A percentile compares a stretch with the other conserved stretches of the same genome.
phyloP scores from a whole-genome alignment of 2,329 filamentous ascomycete species.

The Rutstroemia sp. region DNA sequence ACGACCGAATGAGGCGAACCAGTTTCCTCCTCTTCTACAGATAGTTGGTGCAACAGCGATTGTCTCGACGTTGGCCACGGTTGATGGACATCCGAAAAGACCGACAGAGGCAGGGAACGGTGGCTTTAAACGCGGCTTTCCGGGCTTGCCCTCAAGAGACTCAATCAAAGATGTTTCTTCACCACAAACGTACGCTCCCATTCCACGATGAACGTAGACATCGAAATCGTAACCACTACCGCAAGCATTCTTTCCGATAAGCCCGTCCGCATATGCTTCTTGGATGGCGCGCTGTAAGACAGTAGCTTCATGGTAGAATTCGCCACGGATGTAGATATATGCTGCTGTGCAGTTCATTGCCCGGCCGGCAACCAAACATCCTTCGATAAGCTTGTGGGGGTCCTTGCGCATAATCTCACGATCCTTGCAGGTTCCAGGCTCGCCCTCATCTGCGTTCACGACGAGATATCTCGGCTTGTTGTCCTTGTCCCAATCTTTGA shows the following conservation, averaged over 20 bases:
- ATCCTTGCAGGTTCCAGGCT: constrained; percentile 98
- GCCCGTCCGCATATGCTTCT: constrained; percentile 88
- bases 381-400: constrained; percentile 97
- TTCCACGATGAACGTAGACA: constrained; percentile 91
- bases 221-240: constrained; percentile 97
- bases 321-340: constrained; percentile 98
- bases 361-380: constrained; percentile 88
- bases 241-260: constrained; percentile 98
- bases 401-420: constrained; percentile 99
- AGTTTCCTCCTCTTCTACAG: constrained; percentile 80
- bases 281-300: constrained; percentile 93
- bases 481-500: constrained; percentile 99
- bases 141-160: constrained; percentile 95
- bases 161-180: constrained; percentile 98
- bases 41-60: constrained; percentile 94
- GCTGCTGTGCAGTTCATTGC: constrained; percentile 98
- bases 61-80: constrained; percentile 97
- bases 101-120: constrained; percentile 96
- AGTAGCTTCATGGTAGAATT: constrained; percentile 94
- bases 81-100: constrained; percentile 95
- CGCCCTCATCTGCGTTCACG: constrained; percentile 97
- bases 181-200: constrained; percentile 95
- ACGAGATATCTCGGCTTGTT: constrained; percentile 92
- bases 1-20: constrained; percentile 91
- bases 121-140: constrained; percentile 97